A percentile compares a stretch with the other conserved stretches of the same genome.
phyloP scores from a whole-genome alignment of 1,284 basidiomycete species.

The Cryptococcus depauperatus region DNA sequence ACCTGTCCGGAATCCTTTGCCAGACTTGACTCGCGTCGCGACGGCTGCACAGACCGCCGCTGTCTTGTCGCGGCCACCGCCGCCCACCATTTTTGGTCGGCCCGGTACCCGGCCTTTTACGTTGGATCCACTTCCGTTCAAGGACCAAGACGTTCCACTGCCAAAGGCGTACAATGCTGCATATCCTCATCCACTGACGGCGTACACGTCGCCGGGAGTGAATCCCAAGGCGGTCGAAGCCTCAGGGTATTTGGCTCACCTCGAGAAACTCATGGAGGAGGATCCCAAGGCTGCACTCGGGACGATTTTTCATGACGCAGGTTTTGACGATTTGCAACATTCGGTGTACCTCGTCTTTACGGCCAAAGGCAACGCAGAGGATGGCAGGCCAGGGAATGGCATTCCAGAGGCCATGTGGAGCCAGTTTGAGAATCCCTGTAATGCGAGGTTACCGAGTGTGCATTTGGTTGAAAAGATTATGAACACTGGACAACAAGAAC shows the following conservation, averaged over 20 bases:
- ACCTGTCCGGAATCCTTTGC: slow-evolving; percentile 1
- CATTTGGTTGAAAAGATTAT: no score
- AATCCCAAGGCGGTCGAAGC: slow-evolving; percentile 22
- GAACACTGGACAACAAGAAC: slow-evolving; percentile 4
- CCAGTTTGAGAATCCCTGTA: slow-evolving; percentile 15
- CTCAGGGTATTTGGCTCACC: slow-evolving; percentile 23
- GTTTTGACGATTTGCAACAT: slow-evolving; percentile 18
- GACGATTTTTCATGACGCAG: slow-evolving; percentile 25
- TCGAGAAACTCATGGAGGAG: slow-evolving; percentile 16
- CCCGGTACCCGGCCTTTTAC: slow-evolving; percentile 27
- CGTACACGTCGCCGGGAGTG: slow-evolving; percentile 35
- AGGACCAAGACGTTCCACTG: slow-evolving; percentile 22
- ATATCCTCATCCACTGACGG: slow-evolving; percentile 39
- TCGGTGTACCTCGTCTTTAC: slow-evolving; percentile 19
- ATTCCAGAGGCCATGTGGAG: slow-evolving; percentile 35
- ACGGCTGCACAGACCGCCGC: slow-evolving; percentile 4
- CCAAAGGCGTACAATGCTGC: slow-evolving; percentile 35
- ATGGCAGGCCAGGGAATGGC: slow-evolving; percentile 29
- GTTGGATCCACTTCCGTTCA: slow-evolving; percentile 17
- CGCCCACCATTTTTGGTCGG: slow-evolving; percentile 1
- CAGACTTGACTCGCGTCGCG: slow-evolving; percentile 10
- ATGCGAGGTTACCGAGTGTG: slow-evolving; percentile 3
- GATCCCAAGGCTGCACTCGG: slow-evolving; percentile 23
- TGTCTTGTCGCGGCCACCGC: slow-evolving; percentile 5
- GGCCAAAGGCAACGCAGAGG: no score